Base-by-base conservation (phyloP, 2,329 filamentous ascomycete genomes). In the Aspergillus tamarii region DNA sequence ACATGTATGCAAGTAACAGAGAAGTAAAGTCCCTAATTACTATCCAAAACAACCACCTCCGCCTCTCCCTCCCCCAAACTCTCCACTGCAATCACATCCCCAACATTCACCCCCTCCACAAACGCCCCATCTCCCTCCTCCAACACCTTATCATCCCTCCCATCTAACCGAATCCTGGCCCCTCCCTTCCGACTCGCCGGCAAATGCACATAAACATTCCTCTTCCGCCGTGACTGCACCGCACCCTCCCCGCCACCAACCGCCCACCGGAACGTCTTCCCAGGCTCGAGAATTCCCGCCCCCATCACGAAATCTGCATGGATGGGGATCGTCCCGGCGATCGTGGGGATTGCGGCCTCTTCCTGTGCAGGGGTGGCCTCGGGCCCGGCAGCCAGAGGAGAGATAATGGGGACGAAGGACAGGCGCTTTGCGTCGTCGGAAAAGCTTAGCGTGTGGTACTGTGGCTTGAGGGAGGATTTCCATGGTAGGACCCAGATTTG, bases 401-500 rank as follows among this genome's bases (percentile, higher is more conserved):
- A 93, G 70, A 96, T 85, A 62, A 96, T 93, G 26, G 87, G 84
- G 26, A 94, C 86, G 68, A 96, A 90, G 19, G 78, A 86, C 71
- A 88, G 84, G 63, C 84, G 83, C 84, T 96, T 96, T 65, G 85
- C 84, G 63, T 88, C 90, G 55, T 96, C 92, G 57, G 82, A 79
- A 70, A 93, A 96, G 66, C 87, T 85, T 64, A 83, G 84, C 5
- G 91, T 95, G 77, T 93, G 90, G 75, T 96, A 96, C 45, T 86
- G 84, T 1, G 93, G 93, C 54, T 84, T 84, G 55, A 96, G 83
- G 0, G 91, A 89, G 26, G 84, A 80, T 76, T 88, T 88, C 86
- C 92, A 94, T 0, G 92, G 92, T 57, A 92, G 82, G 1, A 89
- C 92, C 93, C 92, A 96, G 71, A 96, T 96, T 78, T 96, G 93